Evolutionary conservation across 1,284 basidiomycete species (phyloP).

Genomic region (Veloporphyrellus conicus): DNA sequence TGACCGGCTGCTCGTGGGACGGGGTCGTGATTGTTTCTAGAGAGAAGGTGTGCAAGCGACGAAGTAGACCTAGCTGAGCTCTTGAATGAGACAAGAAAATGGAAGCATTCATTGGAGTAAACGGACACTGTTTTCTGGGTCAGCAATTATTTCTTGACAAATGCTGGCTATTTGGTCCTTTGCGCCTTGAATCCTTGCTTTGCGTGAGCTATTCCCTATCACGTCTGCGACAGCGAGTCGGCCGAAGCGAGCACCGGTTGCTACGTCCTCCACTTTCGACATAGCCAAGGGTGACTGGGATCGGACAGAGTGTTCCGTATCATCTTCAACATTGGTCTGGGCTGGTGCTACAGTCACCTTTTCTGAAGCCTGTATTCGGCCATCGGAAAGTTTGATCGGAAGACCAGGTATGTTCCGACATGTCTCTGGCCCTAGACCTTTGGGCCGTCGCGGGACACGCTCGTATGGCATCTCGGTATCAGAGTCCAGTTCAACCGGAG

Average conservation of each 20-base stretch:
- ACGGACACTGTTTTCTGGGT: conserved; percentile 78
- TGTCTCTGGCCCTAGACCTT: conserved; percentile 42
- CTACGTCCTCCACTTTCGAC: conserved; percentile 56
- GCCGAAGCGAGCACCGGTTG: conserved; percentile 77
- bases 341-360: conserved; percentile 37
- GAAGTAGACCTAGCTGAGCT: conserved; percentile 74
- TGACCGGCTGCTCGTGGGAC: conserved; percentile 60
- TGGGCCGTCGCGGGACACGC: conserved; percentile 50
- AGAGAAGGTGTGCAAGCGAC: conserved; percentile 83
- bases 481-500: conserved; percentile 38
- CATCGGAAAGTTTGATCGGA: conserved; percentile 82
- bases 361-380: conserved; percentile 62
- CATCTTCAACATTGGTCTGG: conserved; percentile 41
- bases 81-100: conserved; percentile 17
- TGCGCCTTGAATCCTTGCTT: conserved; percentile 67
- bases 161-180: conserved; percentile 88
- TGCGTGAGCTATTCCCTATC: conserved; percentile 63
- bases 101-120: conserved; percentile 8
- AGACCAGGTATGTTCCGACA: conserved; percentile 61
- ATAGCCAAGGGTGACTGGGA: conserved; percentile 26
- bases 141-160: conserved; percentile 85
- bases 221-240: conserved; percentile 77
- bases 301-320: conserved; percentile 28
- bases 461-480: conserved; percentile 75
- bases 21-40: conserved; percentile 66